Evolutionary conservation across 768 basidiomycete species (phyloP).

Genomic region (Steccherinum ochraceum): DNA sequence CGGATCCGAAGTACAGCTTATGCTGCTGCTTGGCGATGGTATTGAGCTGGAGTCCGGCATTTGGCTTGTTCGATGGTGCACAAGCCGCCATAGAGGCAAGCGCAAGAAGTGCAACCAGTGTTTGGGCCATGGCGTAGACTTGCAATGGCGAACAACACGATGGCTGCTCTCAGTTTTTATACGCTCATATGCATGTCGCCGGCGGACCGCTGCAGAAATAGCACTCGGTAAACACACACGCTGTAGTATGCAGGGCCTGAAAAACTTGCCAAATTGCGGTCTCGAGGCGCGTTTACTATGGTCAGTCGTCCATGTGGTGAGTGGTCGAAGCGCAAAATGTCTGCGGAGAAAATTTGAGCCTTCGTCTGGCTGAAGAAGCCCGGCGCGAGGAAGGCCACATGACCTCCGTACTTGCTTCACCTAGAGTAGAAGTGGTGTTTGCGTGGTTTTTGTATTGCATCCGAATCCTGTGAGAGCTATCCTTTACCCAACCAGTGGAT

Average conservation of each 20-base stretch:
- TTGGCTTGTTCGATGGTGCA: not conserved
- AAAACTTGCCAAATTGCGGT: not conserved
- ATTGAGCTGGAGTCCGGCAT: slow-evolving; percentile 19
- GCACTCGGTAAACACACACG: not conserved
- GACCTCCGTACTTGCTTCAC: not conserved
- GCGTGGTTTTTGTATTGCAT: not conserved
- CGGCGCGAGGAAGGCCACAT: not conserved
- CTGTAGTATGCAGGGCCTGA: not conserved
- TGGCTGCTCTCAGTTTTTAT: too few species aligned
- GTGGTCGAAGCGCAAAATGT: not conserved
- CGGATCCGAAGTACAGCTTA: slow-evolving; percentile 42
- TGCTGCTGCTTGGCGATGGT: slow-evolving; percentile 31
- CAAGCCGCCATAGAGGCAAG: not conserved
- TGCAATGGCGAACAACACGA: too few species aligned
- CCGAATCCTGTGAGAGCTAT: too few species aligned
- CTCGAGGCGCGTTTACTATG: not conserved
- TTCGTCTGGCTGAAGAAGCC: not conserved
- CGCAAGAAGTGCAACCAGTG: not conserved
- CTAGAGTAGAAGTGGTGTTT: not conserved
- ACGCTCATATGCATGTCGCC: not conserved
- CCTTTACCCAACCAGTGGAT: too few species aligned
- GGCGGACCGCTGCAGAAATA: not conserved
- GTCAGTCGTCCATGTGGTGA: not conserved
- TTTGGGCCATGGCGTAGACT: not conserved
- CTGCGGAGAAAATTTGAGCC: not conserved